Conservation (phyloP, 2,329 filamentous ascomycete species). For the Gliomastix tumulicola region DNA sequence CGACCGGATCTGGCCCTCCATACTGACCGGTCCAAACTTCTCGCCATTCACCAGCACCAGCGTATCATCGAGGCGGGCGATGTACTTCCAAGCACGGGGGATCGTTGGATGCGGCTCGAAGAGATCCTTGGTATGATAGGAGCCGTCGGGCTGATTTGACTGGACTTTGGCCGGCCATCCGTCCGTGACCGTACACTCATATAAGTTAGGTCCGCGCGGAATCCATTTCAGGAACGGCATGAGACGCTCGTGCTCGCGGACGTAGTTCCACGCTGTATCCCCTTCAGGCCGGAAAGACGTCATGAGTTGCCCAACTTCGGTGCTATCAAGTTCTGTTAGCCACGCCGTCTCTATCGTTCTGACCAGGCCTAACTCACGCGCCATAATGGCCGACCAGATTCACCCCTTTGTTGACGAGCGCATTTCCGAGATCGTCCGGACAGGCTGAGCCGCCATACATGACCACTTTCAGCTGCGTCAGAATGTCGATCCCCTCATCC, state of each 20-base stretch:
- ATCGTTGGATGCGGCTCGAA: constrained; percentile 48
- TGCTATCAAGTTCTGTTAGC: not conserved
- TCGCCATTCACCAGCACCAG: constrained; percentile 57
- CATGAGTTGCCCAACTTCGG: constrained; percentile 16
- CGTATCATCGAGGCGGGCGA: constrained; percentile 50
- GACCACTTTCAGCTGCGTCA: constrained; percentile 40
- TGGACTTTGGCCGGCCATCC: constrained; percentile 53
- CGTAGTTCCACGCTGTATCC: constrained; percentile 20
- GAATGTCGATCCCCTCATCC: constrained; percentile 38
- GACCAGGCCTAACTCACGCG: constrained; percentile 32
- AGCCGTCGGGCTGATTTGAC: constrained; percentile 48
- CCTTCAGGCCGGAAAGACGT: constrained; percentile 14
- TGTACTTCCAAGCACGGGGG: constrained; percentile 50
- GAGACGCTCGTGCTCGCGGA: constrained; percentile 8
- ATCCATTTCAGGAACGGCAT: constrained; percentile 7
- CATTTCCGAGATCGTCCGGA: constrained; percentile 49
- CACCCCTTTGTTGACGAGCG: constrained; percentile 41
- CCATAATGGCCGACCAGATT: constrained; percentile 49
- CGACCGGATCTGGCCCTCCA: constrained; percentile 48
- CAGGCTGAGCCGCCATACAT: constrained; percentile 49
- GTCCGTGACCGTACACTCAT: constrained; percentile 22
- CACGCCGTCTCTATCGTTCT: not conserved
- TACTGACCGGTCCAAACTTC: constrained; percentile 58
- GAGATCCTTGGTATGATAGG: constrained; percentile 56
- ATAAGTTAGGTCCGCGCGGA: constrained; percentile 20